A percentile compares a stretch with the other conserved stretches of the same genome.
phyloP scores from a whole-genome alignment of 1,139 yeast species.

The Kodamaea alishanica region DNA sequence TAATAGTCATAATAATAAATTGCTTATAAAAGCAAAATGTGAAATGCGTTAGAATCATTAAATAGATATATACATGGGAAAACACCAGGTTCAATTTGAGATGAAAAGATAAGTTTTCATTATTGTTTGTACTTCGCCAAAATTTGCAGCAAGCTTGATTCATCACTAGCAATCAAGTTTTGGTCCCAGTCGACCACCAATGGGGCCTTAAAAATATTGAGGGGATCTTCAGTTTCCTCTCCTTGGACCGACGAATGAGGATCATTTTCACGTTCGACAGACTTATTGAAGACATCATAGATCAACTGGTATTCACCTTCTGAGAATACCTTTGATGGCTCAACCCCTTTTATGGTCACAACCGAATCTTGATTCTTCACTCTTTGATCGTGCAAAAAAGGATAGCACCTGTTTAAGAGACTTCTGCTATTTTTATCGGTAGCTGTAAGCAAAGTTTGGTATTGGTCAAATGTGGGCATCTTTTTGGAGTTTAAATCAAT shows the following conservation, averaged over 20 bases:
- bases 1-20: no score
- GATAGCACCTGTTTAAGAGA: slow-evolving; percentile 34
- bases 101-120: not conserved
- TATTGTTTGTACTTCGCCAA: slow-evolving; percentile 22
- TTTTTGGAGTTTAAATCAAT: slow-evolving; percentile 38
- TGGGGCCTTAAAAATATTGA: slow-evolving; percentile 40
- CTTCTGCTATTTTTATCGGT: slow-evolving; percentile 24
- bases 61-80: not conserved
- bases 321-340: slow-evolving; percentile 31
- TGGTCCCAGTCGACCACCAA: slow-evolving; percentile 50
- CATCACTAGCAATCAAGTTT: slow-evolving; percentile 41
- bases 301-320: slow-evolving; percentile 40
- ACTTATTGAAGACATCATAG: slow-evolving; percentile 36
- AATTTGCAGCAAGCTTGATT: slow-evolving; percentile 28
- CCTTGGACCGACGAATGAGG: slow-evolving; percentile 14
- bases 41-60: not conserved
- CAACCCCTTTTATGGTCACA: slow-evolving; percentile 29
- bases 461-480: slow-evolving; percentile 47
- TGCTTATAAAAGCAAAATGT: not conserved
- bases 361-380: slow-evolving; percentile 15
- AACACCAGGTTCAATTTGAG: not conserved
- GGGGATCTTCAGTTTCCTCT: slow-evolving; percentile 22
- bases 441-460: slow-evolving; percentile 26
- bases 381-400: slow-evolving; percentile 32
- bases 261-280: slow-evolving; percentile 21